Base-by-base conservation (phyloP, 2,329 filamentous ascomycete species). In the Botrytis deweyae region DNA sequence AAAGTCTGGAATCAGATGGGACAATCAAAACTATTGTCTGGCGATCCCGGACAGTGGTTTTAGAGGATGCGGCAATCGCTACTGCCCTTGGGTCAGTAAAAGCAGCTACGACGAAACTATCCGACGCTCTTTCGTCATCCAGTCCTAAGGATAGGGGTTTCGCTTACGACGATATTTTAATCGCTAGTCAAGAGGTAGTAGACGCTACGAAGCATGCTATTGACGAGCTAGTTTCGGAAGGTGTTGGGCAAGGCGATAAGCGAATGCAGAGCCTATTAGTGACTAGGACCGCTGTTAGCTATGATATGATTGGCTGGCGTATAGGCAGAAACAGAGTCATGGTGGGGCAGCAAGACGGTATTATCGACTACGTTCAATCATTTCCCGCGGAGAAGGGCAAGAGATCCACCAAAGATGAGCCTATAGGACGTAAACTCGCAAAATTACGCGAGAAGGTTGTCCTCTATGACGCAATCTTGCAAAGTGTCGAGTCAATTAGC, bases 171-270 rank as follows among this genome's bases (percentile, higher is more conserved):
- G 93, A 92, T 76, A 91, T 98, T 71, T 89, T 99, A 40, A 93
- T 92, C 77, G 91, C 94, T 36, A 96, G 93, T 77, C 96, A 98
- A 83, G 95, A 99, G 81, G 94, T 93, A 4, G 94, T 95, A 33
- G 96, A 99, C 83, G 94, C 94, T 8, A 96, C 95, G 0, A 97
- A 97, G 83, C 91, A 92, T 78, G 94, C 94, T 18, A 97, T 98
- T 74, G 95, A 98, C 77, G 96, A 98, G 82, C 86, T 98, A 73
- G 89, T 89, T 69, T 90, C 88, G 74, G 96, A 99, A 81, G 93
- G 94, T 1, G 89, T 97, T 22, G 88, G 93, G 36, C 93, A 94
- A 81, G 91, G 93, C 73, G 95, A 99, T 80, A 84, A 89, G 52
- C 90, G 94, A 73, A 94, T 99, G 90, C 96, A 99, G 83, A 91